phyloP scores from a whole-genome alignment of 768 basidiomycete genomes.

The Fibroporia radiculosa region DNA sequence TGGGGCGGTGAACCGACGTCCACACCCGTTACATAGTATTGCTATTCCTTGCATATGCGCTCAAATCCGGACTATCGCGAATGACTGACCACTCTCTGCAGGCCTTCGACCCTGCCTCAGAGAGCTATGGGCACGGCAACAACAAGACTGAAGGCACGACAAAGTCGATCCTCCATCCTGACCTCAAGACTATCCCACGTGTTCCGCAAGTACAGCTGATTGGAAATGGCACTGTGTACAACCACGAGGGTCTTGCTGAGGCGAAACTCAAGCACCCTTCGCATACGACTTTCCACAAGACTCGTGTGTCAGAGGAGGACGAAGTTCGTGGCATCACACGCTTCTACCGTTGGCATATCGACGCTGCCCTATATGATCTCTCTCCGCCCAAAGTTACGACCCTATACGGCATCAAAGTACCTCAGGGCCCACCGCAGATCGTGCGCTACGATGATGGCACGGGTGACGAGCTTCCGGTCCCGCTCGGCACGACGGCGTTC shows the following conservation, averaged over 20 bases:
- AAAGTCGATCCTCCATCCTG: slow-evolving; percentile 81
- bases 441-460: slow-evolving; percentile 82
- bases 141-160: slow-evolving; percentile 71
- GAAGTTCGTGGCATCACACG: slow-evolving; percentile 73
- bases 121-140: slow-evolving; percentile 81
- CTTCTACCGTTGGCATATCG: slow-evolving; percentile 91
- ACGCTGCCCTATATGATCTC: slow-evolving; percentile 74
- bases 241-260: slow-evolving; percentile 74
- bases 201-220: slow-evolving; percentile 90
- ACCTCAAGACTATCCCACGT: slow-evolving; percentile 85
- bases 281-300: slow-evolving; percentile 85
- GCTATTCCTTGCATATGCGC: too few species aligned
- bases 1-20: too few species aligned
- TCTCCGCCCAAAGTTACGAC: slow-evolving; percentile 81
- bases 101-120: slow-evolving; percentile 67
- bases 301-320: slow-evolving; percentile 62
- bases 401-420: slow-evolving; percentile 71
- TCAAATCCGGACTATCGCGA: too few species aligned
- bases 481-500: slow-evolving; percentile 84
- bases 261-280: slow-evolving; percentile 80
- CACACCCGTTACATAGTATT: too few species aligned
- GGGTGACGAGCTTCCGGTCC: slow-evolving; percentile 73
- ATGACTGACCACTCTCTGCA: slow-evolving; percentile 23
- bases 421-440: slow-evolving; percentile 53
- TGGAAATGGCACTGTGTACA: slow-evolving; percentile 74